phyloP scores from a whole-genome alignment of 1,139 yeast genomes.

The Lodderomyces metapsilosis region DNA sequence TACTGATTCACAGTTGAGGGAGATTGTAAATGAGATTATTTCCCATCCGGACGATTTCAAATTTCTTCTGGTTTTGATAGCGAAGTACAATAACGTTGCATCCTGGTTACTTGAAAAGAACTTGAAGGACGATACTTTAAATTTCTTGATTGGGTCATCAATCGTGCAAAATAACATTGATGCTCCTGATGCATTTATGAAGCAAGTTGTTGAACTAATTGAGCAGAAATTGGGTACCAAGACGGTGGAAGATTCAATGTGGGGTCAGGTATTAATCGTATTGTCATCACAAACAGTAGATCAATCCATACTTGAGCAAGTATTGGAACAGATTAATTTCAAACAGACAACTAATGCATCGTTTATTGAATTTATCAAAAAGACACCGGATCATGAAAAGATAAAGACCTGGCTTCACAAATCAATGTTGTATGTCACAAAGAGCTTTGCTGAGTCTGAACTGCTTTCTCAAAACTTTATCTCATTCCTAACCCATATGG shows the following conservation, averaged over 20 bases:
- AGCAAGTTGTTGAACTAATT: slow-evolving; percentile 9
- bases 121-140: slow-evolving; percentile 20
- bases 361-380: slow-evolving; percentile 22
- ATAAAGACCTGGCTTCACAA: slow-evolving; percentile 43
- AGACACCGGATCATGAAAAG: slow-evolving; percentile 2
- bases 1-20: slow-evolving; percentile 19
- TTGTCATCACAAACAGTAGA: slow-evolving; percentile 3
- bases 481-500: slow-evolving; percentile 22
- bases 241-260: slow-evolving; percentile 12
- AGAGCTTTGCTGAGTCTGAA: slow-evolving; percentile 54
- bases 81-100: slow-evolving; percentile 13
- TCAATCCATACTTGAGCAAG: slow-evolving; percentile 2
- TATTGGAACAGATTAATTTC: slow-evolving; percentile 15
- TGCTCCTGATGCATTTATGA: slow-evolving; percentile 9
- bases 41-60: slow-evolving; percentile 17
- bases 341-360: slow-evolving; percentile 25
- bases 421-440: slow-evolving; percentile 59
- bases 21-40: slow-evolving; percentile 17
- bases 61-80: slow-evolving; percentile 24
- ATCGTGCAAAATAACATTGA: slow-evolving; percentile 11
- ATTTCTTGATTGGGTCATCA: slow-evolving; percentile 23
- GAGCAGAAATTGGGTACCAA: slow-evolving; percentile 11
- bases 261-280: slow-evolving; percentile 14
- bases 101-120: slow-evolving; percentile 17
- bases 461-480: slow-evolving; percentile 32